Evolutionary conservation across 1,139 yeast species (phyloP).

Genomic region (Saccharomyces uvarum): DNA sequence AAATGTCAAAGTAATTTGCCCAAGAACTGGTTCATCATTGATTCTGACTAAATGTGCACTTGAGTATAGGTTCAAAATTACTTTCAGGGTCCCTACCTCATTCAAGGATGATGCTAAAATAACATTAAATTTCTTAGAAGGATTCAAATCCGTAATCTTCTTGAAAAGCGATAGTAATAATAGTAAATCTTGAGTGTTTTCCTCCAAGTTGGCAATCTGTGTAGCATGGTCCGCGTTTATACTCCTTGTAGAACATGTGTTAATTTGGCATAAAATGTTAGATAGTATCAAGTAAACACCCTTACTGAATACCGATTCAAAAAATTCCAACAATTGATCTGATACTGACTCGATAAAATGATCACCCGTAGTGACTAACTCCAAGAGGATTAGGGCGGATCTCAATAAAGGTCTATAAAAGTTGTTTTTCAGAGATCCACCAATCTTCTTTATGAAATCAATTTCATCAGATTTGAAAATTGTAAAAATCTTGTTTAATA

Average conservation of each 20-base stretch:
- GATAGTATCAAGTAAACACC: constrained; percentile 50
- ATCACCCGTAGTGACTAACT: constrained; percentile 38
- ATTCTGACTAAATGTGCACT: constrained; percentile 57
- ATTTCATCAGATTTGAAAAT: constrained; percentile 42
- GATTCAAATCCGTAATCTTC: constrained; percentile 46
- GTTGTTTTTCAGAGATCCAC: constrained; percentile 34
- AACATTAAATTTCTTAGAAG: constrained; percentile 43
- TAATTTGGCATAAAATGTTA: constrained; percentile 49
- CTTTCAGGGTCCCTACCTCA: constrained; percentile 54
- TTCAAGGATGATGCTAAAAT: constrained; percentile 48
- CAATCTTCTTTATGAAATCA: constrained; percentile 39
- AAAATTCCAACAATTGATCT: constrained; percentile 47
- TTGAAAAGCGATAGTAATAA: constrained; percentile 58
- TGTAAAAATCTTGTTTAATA: constrained; percentile 21
- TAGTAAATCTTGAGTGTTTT: constrained; percentile 56
- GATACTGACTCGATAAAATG: constrained; percentile 42
- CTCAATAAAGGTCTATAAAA: constrained; percentile 56
- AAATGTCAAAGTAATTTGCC: constrained; percentile 64
- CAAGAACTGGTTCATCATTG: constrained; percentile 59
- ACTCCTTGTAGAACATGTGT: constrained; percentile 27
- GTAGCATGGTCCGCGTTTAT: constrained; percentile 20
- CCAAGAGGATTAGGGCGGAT: constrained; percentile 45
- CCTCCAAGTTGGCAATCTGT: constrained; percentile 30
- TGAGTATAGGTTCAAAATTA: constrained; percentile 59
- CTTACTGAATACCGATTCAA: constrained; percentile 51